Percentiles rank a stretch among this genome's conserved stretches.
Conservation (phyloP, 805 yeast species). For the Candida tammaniensis region DNA sequence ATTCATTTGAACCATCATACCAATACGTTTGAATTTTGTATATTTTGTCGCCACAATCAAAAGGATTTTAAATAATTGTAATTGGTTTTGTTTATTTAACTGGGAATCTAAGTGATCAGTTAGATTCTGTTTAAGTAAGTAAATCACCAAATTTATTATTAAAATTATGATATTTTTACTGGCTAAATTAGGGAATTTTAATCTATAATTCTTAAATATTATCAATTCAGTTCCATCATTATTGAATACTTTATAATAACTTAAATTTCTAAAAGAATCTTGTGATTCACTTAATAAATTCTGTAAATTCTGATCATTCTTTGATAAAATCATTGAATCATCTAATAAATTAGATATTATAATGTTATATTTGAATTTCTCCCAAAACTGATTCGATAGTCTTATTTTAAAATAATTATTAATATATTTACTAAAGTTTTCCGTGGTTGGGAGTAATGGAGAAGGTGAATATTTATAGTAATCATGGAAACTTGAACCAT, state of each 20-base stretch:
- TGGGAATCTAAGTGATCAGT: neutral
- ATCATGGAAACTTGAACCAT: conserved; percentile 1
- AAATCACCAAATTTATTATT: conserved; percentile 25
- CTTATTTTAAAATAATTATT: conserved; percentile 23
- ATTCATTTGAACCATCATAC: conserved; percentile 21
- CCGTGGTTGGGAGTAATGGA: conserved; percentile 17
- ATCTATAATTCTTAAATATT: conserved; percentile 6
- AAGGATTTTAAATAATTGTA: conserved; percentile 29
- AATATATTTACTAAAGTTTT: conserved; percentile 21
- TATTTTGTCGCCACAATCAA: conserved; percentile 27
- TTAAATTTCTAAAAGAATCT: neutral
- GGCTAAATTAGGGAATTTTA: conserved; percentile 10
- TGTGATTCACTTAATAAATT: conserved; percentile 8
- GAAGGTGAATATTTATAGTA: conserved; percentile 10
- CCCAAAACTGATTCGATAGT: conserved; percentile 27
- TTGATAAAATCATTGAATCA: conserved; percentile 40
- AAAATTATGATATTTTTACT: conserved; percentile 15
- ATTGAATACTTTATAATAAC: conserved; percentile 11
- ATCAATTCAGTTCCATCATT: conserved; percentile 22
- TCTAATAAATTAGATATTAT: conserved; percentile 38
- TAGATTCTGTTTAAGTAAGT: conserved; percentile 22
- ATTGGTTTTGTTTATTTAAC: conserved; percentile 9
- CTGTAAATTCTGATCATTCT: conserved; percentile 34
- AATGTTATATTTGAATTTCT: conserved; percentile 39
- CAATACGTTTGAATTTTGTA: conserved; percentile 24